These are phyloP conservation scores for Rhodamnia argentea DNA, from an alignment of 345 rosid genomes.

Conservation along the genomic window DNA sequence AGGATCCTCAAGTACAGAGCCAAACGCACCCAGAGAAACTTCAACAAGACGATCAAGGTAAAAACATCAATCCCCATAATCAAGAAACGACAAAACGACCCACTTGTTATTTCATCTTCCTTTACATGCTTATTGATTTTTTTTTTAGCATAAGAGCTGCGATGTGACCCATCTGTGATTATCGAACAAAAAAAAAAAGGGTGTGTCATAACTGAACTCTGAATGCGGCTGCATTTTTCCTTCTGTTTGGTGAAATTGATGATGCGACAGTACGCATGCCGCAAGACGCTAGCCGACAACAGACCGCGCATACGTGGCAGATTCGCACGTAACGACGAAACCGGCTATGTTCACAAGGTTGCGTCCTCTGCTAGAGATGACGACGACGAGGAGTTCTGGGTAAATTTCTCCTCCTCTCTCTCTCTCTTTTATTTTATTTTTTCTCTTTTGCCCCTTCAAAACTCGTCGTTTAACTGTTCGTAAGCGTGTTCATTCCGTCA, in stretches of 20 bases:
- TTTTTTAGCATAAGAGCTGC: not conserved
- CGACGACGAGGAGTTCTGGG: conserved; percentile 64
- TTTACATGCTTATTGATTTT: not conserved
- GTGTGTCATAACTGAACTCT: not conserved
- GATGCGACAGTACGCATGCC: conserved; percentile 57
- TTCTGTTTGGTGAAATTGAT: not conserved
- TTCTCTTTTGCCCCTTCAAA: not conserved
- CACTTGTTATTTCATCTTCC: not conserved
- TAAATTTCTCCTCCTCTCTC: conserved; percentile 4
- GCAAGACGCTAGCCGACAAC: conserved; percentile 94
- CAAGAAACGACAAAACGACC: not conserved
- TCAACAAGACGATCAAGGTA: conserved; percentile 93
- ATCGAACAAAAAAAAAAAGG: not conserved
- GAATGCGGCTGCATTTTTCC: not conserved
- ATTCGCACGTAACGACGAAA: conserved; percentile 86
- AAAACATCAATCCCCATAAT: not conserved
- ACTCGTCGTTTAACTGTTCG: not conserved
- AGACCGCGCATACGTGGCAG: conserved; percentile 93
- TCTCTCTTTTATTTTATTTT: too few relatives aligned
- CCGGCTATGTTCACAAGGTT: conserved; percentile 45
- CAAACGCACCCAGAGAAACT: conserved; percentile 80
- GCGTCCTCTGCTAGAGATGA: conserved; percentile 46
- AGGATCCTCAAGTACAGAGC: conserved; percentile 89
- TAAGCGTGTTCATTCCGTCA: not conserved
- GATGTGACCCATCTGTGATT: not conserved